Conservation (phyloP, 208 protist genomes). For the Zelonia costaricensis region DNA sequence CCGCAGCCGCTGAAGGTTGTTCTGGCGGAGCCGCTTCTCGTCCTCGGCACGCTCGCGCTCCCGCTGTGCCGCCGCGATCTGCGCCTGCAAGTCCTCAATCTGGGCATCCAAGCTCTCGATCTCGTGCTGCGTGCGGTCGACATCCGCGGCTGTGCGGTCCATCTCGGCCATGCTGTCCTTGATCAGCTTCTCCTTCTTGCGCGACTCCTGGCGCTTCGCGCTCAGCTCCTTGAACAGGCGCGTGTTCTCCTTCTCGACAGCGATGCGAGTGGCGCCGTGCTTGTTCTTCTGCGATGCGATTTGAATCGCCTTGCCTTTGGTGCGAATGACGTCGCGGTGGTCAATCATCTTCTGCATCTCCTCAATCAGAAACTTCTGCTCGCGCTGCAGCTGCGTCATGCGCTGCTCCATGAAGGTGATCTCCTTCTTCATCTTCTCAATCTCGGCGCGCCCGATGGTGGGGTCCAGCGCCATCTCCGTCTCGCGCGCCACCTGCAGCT, state of each 20-base stretch:
- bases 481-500: constrained; percentile 96
- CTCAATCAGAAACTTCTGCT: constrained; percentile 92
- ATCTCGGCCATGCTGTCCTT: constrained; percentile 83
- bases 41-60: constrained; percentile 74
- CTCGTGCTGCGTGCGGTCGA: constrained; percentile 75
- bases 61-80: constrained; percentile 53
- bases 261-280: constrained; percentile 61
- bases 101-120: constrained; percentile 69
- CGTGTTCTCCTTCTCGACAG: constrained; percentile 87
- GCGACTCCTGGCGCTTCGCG: constrained; percentile 83
- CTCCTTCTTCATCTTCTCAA: constrained; percentile 95
- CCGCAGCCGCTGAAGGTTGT: constrained; percentile 77
- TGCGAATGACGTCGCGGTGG: constrained; percentile 92
- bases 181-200: constrained; percentile 74
- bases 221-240: constrained; percentile 89
- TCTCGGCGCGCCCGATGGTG: constrained; percentile 92
- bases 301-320: constrained; percentile 90
- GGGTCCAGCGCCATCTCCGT: constrained; percentile 95
- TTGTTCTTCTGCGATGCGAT: constrained; percentile 64
- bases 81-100: constrained; percentile 67
- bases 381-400: constrained; percentile 87
- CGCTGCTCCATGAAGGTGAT: constrained; percentile 96
- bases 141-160: constrained; percentile 73
- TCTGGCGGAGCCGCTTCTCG: constrained; percentile 79
- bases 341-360: constrained; percentile 96